Percentiles rank a stretch among this genome's conserved stretches.
Evolutionary conservation across 352 stramenopile genomes (phyloP).

Genomic region (Phytophthora tubulina): DNA sequence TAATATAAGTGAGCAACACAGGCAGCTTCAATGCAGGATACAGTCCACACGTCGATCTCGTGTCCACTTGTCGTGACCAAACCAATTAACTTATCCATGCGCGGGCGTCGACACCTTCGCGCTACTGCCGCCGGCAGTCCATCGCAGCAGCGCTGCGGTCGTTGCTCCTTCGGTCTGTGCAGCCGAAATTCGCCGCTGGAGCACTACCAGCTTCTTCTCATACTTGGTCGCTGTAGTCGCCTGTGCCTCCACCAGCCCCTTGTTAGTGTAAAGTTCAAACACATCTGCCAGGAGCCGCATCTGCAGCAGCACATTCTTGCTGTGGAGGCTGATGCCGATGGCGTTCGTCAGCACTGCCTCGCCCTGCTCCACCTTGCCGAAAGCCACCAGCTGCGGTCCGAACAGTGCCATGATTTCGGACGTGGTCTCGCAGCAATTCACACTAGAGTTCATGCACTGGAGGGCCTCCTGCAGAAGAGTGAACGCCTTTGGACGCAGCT

Average conservation of each 20-base stretch:
- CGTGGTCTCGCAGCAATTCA: conserved; percentile 66
- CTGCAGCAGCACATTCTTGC: conserved; percentile 83
- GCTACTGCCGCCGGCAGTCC: conserved; percentile 42
- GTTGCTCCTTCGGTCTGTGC: conserved; percentile 54
- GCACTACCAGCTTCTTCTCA: conserved; percentile 67
- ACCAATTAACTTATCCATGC: conserved; percentile 22
- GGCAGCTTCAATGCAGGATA: conserved; percentile 20
- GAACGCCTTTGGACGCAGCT: conserved; percentile 52
- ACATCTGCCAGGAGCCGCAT: conserved; percentile 65
- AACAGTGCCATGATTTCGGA: conserved; percentile 80
- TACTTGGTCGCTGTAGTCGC: conserved; percentile 65
- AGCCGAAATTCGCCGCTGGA: conserved; percentile 57
- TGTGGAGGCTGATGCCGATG: conserved; percentile 57
- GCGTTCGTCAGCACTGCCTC: conserved; percentile 74
- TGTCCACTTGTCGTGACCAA: conserved; percentile 7
- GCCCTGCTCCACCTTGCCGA: conserved; percentile 51
- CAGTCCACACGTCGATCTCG: conserved; percentile 15
- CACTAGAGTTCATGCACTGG: conserved; percentile 49
- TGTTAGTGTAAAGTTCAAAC: conserved; percentile 59
- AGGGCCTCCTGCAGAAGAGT: conserved; percentile 60
- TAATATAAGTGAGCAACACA: conserved; percentile 26
- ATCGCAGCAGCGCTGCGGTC: conserved; percentile 54
- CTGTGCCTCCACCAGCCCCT: conserved; percentile 49
- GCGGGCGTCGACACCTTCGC: conserved; percentile 18
- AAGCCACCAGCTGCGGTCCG: conserved; percentile 58